Percentiles rank a stretch among this genome's conserved stretches.
These are phyloP conservation scores for Wickerhamomyces sp. DNA, from an alignment of 1,139 yeast species.

Conservation along the genomic window DNA sequence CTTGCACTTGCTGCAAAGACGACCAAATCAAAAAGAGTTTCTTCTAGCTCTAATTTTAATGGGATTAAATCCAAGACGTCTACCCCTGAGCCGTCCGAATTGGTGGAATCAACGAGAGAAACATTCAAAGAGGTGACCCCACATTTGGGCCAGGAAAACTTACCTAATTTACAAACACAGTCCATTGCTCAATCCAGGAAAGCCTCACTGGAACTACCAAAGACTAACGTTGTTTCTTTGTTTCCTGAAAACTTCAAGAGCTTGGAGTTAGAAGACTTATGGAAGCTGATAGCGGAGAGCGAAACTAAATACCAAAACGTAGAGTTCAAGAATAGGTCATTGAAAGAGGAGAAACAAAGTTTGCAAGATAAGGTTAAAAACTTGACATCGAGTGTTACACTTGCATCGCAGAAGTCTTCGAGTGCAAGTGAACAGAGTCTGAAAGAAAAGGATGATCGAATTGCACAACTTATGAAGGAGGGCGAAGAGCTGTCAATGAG, in stretches of 20 bases:
- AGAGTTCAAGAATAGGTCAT: slow-evolving; percentile 12
- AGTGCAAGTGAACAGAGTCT: slow-evolving; percentile 11
- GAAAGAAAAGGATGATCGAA: slow-evolving; percentile 29
- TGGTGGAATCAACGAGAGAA: neutral
- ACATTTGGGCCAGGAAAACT: neutral
- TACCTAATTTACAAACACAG: slow-evolving; percentile 2
- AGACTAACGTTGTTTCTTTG: slow-evolving; percentile 1
- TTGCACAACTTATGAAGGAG: slow-evolving; percentile 59
- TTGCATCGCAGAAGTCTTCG: slow-evolving; percentile 8
- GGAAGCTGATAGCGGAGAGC: slow-evolving; percentile 18
- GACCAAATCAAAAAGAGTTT: slow-evolving; percentile 25
- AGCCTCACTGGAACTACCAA: slow-evolving; percentile 7
- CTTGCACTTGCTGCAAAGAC: slow-evolving; percentile 74
- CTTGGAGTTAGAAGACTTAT: slow-evolving; percentile 16
- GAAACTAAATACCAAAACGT: slow-evolving; percentile 11
- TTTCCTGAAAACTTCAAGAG: slow-evolving; percentile 20
- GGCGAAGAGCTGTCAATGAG: slow-evolving; percentile 74
- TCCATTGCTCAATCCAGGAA: slow-evolving; percentile 6
- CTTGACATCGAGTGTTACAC: slow-evolving; percentile 5
- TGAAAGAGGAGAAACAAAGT: slow-evolving; percentile 16
- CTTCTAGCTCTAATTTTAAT: neutral
- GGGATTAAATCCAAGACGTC: neutral
- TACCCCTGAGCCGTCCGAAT: slow-evolving; percentile 6
- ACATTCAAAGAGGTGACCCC: neutral
- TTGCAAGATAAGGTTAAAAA: slow-evolving; percentile 13